Base-by-base conservation (phyloP, 768 basidiomycete species). In the Termitomyces sp. region DNA sequence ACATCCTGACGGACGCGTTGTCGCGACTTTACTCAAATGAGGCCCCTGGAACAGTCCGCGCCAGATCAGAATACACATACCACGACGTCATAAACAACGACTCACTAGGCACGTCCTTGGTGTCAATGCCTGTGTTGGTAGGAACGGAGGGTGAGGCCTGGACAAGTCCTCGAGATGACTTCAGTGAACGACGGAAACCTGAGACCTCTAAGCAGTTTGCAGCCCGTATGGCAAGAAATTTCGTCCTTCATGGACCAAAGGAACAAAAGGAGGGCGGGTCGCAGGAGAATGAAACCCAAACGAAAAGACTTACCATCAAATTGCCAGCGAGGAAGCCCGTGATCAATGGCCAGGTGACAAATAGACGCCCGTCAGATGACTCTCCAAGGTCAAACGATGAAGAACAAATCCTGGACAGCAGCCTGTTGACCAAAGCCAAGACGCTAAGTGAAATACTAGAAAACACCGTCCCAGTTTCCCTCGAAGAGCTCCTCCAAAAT, bases 231-330 rank as follows among this genome's bases (percentile, higher is more conserved):
- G 16, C 14, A 0, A 0, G 2, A 12, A 12, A 5, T 38, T 53
- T 53, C 5, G 13, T 40, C 9, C 51, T 53, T 16, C 23, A 38
- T 16, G 51, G 20, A 0, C 51, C 51, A 1, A 18, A 6, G 10
- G 52, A 40, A 40, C 8, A 1, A 40, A 53, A 53, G 23, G 52
- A 53, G 52, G 52, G 38, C 32, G 32, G 32, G 32, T 6, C 32
- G 6, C 32, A 32, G 32, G 32, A 32, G 32, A 32, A 7, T 7
- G 6, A 32, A 32, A 32, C 32, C 32, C 32, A 32, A 32, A 32
- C 3, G 8, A 28, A 32, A 30, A 49, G 12, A 14, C 48, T 49
- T 0, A 32, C 30, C 14, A 49, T 49, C 18, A 49, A 5, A 10
- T n/a, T 33, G 32, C 49, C 49, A 50, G 49, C 49, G 6, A 20